Percentiles rank a stretch among this genome's conserved stretches.
phyloP scores from a whole-genome alignment of 768 basidiomycete species.

The Mycena olivaceomarginata region DNA sequence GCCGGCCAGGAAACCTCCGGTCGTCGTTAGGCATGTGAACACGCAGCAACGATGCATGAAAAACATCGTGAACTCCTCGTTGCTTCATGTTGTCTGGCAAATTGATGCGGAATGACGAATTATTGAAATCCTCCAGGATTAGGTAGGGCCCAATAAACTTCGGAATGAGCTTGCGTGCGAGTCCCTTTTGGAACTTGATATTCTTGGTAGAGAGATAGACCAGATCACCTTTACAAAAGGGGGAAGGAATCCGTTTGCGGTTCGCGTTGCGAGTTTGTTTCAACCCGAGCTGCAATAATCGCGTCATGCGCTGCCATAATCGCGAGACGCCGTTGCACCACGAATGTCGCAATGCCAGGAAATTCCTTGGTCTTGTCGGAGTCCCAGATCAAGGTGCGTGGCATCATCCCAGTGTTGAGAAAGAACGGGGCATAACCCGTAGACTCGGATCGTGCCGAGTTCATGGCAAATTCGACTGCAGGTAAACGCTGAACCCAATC shows the following conservation, averaged over 20 bases:
- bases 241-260: background rate
- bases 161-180: background rate
- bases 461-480: background rate
- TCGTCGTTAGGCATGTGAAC: no score
- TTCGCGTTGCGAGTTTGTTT: background rate
- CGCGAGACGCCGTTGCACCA: background rate
- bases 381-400: background rate
- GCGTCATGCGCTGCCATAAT: background rate
- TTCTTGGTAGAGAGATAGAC: constrained; percentile 12
- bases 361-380: background rate
- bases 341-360: background rate
- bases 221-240: background rate
- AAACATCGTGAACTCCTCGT: no score
- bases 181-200: background rate
- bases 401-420: background rate
- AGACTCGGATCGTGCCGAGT: background rate
- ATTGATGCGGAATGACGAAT: background rate
- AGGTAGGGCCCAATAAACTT: constrained; percentile 7
- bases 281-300: background rate
- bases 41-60: no score
- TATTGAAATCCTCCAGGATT: background rate
- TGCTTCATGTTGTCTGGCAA: no score
- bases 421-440: background rate
- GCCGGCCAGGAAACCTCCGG: no score
- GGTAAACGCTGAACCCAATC: background rate